Conservation (phyloP, 2,329 filamentous ascomycete species). For the Arthrobotrys sphaeroides region DNA sequence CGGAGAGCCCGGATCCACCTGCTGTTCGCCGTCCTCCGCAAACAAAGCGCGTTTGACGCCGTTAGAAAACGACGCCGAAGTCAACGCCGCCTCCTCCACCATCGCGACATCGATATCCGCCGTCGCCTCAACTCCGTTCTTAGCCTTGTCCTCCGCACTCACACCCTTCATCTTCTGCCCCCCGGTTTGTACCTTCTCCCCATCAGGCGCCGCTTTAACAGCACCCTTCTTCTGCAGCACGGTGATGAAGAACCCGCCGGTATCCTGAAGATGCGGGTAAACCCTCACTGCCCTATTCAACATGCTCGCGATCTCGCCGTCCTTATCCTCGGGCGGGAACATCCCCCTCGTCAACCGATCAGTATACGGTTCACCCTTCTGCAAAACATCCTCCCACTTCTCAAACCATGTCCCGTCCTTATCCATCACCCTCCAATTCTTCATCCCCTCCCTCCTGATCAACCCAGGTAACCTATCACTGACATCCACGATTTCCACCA, state of each 20-base stretch:
- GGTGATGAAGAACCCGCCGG: conserved; percentile 96
- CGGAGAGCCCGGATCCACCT: conserved; percentile 35
- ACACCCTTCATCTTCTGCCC: conserved; percentile 42
- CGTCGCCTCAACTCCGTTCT: conserved; percentile 7
- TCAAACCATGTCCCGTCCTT: conserved; percentile 81
- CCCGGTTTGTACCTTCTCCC: conserved; percentile 48
- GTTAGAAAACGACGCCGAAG: conserved; percentile 15
- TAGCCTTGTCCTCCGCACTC: neutral
- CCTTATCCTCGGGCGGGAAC: conserved; percentile 74
- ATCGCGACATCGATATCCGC: conserved; percentile 27
- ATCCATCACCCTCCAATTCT: conserved; percentile 89
- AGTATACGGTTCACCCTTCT: conserved; percentile 65
- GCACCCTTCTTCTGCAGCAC: conserved; percentile 84
- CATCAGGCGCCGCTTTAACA: conserved; percentile 64
- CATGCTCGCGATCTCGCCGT: conserved; percentile 68
- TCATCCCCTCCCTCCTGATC: conserved; percentile 79
- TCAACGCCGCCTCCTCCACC: conserved; percentile 53
- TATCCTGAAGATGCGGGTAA: conserved; percentile 95
- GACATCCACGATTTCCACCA: conserved; percentile 86
- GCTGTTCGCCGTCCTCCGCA: conserved; percentile 58
- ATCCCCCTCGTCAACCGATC: conserved; percentile 79
- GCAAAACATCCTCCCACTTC: conserved; percentile 76
- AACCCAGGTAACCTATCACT: conserved; percentile 78
- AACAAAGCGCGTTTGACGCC: conserved; percentile 61
- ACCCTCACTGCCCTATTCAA: conserved; percentile 91